phyloP scores from a whole-genome alignment of 78 protist genomes.

The Reticulomyxa filosa region DNA sequence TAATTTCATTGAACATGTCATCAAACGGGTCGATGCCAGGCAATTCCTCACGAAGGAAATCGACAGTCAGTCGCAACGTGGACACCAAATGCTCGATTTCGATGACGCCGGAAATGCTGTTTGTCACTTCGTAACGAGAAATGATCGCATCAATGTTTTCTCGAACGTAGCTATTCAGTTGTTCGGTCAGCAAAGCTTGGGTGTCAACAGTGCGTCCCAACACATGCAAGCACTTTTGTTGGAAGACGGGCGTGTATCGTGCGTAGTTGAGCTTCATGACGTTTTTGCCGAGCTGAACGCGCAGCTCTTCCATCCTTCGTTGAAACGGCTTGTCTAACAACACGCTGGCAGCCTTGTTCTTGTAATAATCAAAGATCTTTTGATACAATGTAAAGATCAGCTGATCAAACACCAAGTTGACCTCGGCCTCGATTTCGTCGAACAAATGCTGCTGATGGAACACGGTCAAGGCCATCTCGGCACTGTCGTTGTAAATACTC shows the following conservation, averaged over 20 bases:
- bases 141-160: background rate
- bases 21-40: background rate
- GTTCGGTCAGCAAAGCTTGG: background rate
- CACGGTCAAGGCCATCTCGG: background rate
- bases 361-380: background rate
- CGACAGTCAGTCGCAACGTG: too few species aligned
- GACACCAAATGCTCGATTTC: too few species aligned
- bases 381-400: background rate
- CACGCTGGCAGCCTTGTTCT: constrained; percentile 1
- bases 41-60: too few species aligned
- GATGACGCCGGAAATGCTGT: too few species aligned
- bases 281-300: background rate
- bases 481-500: constrained; percentile 9
- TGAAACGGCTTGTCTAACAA: background rate
- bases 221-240: background rate
- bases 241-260: constrained; percentile 2
- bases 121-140: background rate
- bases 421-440: constrained; percentile 9
- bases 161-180: background rate
- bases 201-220: background rate
- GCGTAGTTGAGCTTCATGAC: background rate
- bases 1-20: background rate
- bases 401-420: constrained; percentile 3
- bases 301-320: too few species aligned
- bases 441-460: constrained; percentile 1